Conservation (phyloP, 2,329 filamentous ascomycete genomes). For the Fusarium veterinarium region DNA sequence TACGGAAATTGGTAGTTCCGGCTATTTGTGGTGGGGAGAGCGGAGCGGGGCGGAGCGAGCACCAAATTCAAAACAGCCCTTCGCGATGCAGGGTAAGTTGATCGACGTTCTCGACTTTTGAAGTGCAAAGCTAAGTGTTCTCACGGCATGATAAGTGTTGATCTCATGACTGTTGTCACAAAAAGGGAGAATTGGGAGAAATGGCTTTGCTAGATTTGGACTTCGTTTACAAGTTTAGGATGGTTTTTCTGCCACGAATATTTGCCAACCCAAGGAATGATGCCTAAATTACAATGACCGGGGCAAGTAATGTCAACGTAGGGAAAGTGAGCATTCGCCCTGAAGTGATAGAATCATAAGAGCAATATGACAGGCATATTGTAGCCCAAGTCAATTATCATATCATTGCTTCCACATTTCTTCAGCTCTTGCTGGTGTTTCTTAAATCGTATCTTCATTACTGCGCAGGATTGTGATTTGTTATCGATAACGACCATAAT, state of each 20-base stretch:
- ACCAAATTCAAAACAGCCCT: background rate
- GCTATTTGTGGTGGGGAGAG: background rate
- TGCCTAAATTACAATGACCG: accelerated
- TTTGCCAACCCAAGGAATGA: background rate
- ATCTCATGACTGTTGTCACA: background rate
- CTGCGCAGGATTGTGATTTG: background rate
- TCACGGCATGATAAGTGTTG: background rate
- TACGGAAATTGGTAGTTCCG: background rate
- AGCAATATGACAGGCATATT: background rate
- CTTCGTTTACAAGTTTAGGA: background rate
- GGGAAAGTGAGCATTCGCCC: background rate
- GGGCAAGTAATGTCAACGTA: accelerated
- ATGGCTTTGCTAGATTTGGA: background rate
- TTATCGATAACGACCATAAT: background rate
- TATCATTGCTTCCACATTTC: background rate
- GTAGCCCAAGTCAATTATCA: too few relatives aligned
- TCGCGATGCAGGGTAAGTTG: background rate
- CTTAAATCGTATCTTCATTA: background rate
- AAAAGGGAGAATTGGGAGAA: background rate
- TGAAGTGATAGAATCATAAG: background rate
- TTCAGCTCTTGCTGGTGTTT: background rate
- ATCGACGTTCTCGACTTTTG: background rate
- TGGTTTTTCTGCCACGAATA: background rate
- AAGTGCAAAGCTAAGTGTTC: background rate
- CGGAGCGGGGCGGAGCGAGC: background rate